Evolutionary conservation across 2,329 filamentous ascomycete species (phyloP).

Genomic region (Fusarium denticulatum): DNA sequence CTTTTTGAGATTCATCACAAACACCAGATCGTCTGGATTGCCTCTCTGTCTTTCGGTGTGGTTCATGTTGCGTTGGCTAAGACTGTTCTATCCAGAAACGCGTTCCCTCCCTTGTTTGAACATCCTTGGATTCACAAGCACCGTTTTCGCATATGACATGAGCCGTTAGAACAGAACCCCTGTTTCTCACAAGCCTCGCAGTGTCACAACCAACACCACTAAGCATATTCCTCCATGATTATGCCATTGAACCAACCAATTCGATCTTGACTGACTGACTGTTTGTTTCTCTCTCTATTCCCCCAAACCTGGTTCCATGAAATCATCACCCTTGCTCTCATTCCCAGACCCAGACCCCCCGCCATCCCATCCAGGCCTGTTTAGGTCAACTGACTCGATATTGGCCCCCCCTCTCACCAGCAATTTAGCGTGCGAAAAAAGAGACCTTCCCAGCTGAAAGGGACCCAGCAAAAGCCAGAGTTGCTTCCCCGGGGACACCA

Average conservation of each 20-base stretch:
- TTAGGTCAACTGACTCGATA: constrained; percentile 40
- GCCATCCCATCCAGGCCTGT: constrained; percentile 19
- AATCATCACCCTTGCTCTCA: constrained; percentile 6
- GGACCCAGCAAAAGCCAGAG: constrained; percentile 25
- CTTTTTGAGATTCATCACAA: constrained; percentile 21
- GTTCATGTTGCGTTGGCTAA: background rate
- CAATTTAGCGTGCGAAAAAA: constrained; percentile 28
- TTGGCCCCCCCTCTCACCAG: constrained; percentile 22
- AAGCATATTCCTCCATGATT: constrained; percentile 9
- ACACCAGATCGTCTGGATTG: constrained; percentile 5
- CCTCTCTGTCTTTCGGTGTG: background rate
- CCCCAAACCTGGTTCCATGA: constrained; percentile 1
- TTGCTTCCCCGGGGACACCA: constrained; percentile 21
- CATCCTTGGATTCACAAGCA: constrained; percentile 24
- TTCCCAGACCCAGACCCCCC: constrained; percentile 17
- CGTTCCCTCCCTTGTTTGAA: constrained; percentile 1
- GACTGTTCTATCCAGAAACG: constrained; percentile 2
- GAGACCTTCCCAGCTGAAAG: constrained; percentile 32
- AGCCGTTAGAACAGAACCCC: constrained; percentile 1
- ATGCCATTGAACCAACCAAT: background rate
- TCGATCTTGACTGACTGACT: background rate
- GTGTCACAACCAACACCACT: constrained; percentile 8
- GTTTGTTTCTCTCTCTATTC: constrained; percentile 7
- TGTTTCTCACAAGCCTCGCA: constrained; percentile 8
- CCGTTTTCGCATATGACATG: constrained; percentile 15